Base-by-base conservation (phyloP, 2,329 filamentous ascomycete species). In the Xylariaceae sp. region DNA sequence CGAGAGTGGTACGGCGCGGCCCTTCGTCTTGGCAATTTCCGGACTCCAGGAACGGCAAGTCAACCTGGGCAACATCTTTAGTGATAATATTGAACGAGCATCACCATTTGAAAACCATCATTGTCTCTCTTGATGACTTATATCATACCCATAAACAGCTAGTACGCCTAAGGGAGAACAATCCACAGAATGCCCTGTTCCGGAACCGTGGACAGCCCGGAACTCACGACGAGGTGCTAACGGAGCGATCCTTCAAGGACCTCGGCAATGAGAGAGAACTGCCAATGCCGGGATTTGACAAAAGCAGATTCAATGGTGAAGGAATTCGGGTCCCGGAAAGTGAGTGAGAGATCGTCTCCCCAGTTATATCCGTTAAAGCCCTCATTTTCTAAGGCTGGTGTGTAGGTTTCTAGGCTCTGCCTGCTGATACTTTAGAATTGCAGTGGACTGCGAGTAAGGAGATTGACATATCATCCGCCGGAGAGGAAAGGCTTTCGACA, bases 191-290 rank as follows among this genome's bases (percentile, higher is more conserved):
- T 6, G 13, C 6, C 2, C 24, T 41, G 16, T 41, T 16, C 24
- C 23, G 24, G n/a, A 29, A 41, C n/a, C 23, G 39, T 27, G 43
- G 43, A 37, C 30, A 36, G 15, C 32, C 43, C 20, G 30, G 43
- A 24, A 27, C 43, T n/a, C 43, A 37, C 32, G 43, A 47, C n/a
- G 43, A 47, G 20, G 43, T 47, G 11, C 13, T 47, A 29, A 30
- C 43, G 15, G 13, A 20, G 23, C 18, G 33, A 20, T 36, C 36
- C 30, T 37, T 47, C 32, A 16, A 37, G 3, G 23, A 35, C 13
- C 43, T 47, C 13, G 10, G 5, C 30, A 26, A 9, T 4, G 21
- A 30, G 9, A 26, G 15, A 32, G 43, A 47, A 4, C 20, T 37
- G 20, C 20, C 30, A n/a, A 16, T 47, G 23, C 43, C 32, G 20